Percentiles rank a stretch among this genome's conserved stretches.
phyloP scores from a whole-genome alignment of 331 rosid species.

The Acacia pycnantha region DNA sequence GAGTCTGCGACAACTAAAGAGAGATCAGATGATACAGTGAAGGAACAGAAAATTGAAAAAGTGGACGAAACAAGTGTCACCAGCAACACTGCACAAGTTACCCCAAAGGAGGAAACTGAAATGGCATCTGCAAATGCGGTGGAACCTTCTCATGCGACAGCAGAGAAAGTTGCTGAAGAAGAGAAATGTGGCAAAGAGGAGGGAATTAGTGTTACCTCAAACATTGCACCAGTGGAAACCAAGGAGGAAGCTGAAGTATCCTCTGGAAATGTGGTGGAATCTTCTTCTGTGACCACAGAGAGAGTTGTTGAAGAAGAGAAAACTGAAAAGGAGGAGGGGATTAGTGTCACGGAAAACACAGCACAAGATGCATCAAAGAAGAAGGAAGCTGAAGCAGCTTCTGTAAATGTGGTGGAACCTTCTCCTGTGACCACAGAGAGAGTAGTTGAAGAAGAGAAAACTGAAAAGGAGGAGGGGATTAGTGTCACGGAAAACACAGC shows the following conservation, averaged over 20 bases:
- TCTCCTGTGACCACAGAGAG: conserved; percentile 34
- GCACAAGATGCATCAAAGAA: conserved; percentile 32
- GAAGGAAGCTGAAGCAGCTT: conserved; percentile 32
- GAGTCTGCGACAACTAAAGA: conserved; percentile 32
- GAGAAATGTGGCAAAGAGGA: conserved; percentile 40
- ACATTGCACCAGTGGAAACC: conserved; percentile 31
- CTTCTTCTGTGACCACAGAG: conserved; percentile 33
- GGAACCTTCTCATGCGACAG: conserved; percentile 33
- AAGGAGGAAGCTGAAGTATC: conserved; percentile 36
- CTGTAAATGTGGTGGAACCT: conserved; percentile 27
- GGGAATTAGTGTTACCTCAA: conserved; percentile 16
- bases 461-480: conserved; percentile 34
- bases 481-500: conserved; percentile 1
- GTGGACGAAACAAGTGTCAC: conserved; percentile 32
- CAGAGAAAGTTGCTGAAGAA: conserved; percentile 37
- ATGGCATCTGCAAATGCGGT: conserved; percentile 23
- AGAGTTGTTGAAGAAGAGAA: conserved; percentile 39
- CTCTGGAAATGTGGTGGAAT: conserved; percentile 23
- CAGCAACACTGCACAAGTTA: conserved; percentile 26
- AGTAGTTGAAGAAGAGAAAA: conserved; percentile 40
- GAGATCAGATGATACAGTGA: conserved; percentile 25
- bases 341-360: conserved; percentile 7
- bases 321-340: conserved; percentile 36
- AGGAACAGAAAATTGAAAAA: conserved; percentile 31
- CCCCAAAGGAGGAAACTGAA: conserved; percentile 36